Evolutionary conservation across 192 early-diverging fungal genomes (phyloP).

Genomic region (Coemansia biformis): DNA sequence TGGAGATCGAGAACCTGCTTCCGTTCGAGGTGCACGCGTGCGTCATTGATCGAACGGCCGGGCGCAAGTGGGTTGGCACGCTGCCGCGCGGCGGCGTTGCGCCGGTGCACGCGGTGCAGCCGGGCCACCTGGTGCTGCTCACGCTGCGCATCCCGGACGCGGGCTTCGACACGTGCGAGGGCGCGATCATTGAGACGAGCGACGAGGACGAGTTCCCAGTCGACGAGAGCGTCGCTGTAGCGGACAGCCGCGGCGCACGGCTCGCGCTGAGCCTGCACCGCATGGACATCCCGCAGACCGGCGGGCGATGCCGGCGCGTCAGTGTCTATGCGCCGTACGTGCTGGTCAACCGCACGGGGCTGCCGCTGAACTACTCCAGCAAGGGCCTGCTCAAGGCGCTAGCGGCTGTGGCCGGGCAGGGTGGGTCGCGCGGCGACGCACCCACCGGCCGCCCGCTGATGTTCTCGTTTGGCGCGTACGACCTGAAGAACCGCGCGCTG

Average conservation of each 20-base stretch:
- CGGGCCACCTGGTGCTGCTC: constrained; percentile 72
- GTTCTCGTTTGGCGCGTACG: constrained; percentile 88
- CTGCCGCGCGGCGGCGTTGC: constrained; percentile 66
- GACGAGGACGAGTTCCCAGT: constrained; percentile 71
- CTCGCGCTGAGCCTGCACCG: constrained; percentile 62
- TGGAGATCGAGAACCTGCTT: constrained; percentile 91
- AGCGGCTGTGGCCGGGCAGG: constrained; percentile 54
- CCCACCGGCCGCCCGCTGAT: constrained; percentile 69
- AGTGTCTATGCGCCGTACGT: constrained; percentile 92
- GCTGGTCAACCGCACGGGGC: constrained; percentile 87
- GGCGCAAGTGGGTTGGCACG: constrained; percentile 61
- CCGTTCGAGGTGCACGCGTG: constrained; percentile 80
- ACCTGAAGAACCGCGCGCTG: constrained; percentile 76
- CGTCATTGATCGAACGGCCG: constrained; percentile 69
- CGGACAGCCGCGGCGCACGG: constrained; percentile 59
- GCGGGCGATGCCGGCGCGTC: constrained; percentile 68
- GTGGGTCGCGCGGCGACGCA: too few relatives aligned
- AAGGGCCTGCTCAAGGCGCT: constrained; percentile 75
- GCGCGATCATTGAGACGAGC: constrained; percentile 78
- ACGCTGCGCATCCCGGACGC: constrained; percentile 71
- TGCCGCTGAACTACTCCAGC: constrained; percentile 70
- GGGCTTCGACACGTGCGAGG: constrained; percentile 69
- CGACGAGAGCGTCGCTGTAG: constrained; percentile 68
- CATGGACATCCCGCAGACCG: constrained; percentile 58
- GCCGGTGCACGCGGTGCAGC: constrained; percentile 79